Evolutionary conservation across 139 green algal genomes (phyloP).

Genomic region (Chlamydomonas asymmetrica): DNA sequence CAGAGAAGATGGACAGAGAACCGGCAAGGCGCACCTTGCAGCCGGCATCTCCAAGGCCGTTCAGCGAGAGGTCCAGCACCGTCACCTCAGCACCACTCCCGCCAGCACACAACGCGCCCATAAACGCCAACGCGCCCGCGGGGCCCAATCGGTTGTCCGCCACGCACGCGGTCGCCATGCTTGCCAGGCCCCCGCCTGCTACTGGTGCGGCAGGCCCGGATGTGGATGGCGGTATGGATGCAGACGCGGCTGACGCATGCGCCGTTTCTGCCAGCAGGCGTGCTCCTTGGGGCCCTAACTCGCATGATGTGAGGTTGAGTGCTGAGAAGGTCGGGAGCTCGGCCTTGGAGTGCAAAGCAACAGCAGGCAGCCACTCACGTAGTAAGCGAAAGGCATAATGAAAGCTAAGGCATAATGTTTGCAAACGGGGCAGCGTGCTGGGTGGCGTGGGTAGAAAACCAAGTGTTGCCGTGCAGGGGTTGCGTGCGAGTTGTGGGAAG

Average conservation of each 20-base stretch:
- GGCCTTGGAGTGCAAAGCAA: background rate
- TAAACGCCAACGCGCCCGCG: background rate
- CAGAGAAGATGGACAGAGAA: too few relatives aligned
- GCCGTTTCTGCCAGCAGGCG: background rate
- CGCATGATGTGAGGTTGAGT: conserved; percentile 39
- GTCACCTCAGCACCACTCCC: background rate
- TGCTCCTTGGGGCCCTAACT: conserved; percentile 21
- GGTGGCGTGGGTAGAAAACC: too few relatives aligned
- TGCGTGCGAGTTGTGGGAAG: too few relatives aligned
- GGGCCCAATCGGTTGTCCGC: conserved; percentile 41
- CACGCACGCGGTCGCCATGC: conserved; percentile 30
- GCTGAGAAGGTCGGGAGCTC: conserved; percentile 1
- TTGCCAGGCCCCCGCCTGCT: background rate
- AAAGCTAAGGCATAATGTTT: too few relatives aligned
- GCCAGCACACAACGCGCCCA: background rate
- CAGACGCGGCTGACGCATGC: background rate
- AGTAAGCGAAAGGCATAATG: too few relatives aligned
- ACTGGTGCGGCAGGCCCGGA: background rate
- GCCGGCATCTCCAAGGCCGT: conserved; percentile 32
- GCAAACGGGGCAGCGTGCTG: too few relatives aligned
- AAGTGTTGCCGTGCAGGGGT: too few relatives aligned
- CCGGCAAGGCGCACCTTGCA: conserved; percentile 39
- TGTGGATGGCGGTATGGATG: too few relatives aligned
- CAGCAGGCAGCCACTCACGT: too few relatives aligned
- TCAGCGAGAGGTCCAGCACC: conserved; percentile 38